phyloP scores from a whole-genome alignment of 2,329 filamentous ascomycete species.

The Annulohypoxylon truncatum region DNA sequence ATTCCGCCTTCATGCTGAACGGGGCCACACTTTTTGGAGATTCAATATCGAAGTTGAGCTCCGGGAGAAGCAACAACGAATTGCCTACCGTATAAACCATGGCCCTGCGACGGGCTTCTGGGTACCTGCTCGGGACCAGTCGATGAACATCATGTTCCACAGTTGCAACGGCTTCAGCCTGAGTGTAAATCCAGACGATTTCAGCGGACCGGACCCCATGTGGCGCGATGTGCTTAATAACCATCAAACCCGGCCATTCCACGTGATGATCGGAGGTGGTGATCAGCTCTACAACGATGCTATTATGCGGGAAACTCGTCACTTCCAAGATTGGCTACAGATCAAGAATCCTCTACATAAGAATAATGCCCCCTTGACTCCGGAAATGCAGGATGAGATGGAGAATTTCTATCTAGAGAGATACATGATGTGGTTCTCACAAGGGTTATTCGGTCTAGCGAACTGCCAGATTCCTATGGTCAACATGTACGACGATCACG shows the following conservation, averaged over 20 bases:
- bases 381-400: slow-evolving; percentile 87
- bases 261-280: slow-evolving; percentile 97
- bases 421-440: slow-evolving; percentile 96
- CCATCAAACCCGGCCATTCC: slow-evolving; percentile 92
- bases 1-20: slow-evolving; percentile 83
- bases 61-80: slow-evolving; percentile 78
- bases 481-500: slow-evolving; percentile 97
- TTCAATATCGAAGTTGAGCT: slow-evolving; percentile 97
- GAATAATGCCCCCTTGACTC: slow-evolving; percentile 79
- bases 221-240: slow-evolving; percentile 96
- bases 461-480: slow-evolving; percentile 97
- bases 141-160: slow-evolving; percentile 99
- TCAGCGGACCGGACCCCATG: slow-evolving; percentile 93
- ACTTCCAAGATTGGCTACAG: slow-evolving; percentile 86
- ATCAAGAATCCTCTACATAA: slow-evolving; percentile 85
- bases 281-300: slow-evolving; percentile 97
- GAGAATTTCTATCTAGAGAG: slow-evolving; percentile 89
- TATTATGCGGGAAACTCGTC: slow-evolving; percentile 77
- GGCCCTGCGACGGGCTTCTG: slow-evolving; percentile 92
- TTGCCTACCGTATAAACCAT: slow-evolving; percentile 95
- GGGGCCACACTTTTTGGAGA: slow-evolving; percentile 94
- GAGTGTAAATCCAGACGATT: slow-evolving; percentile 79
- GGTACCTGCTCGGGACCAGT: slow-evolving; percentile 84
- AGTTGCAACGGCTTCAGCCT: slow-evolving; percentile 96
- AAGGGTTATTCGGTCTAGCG: slow-evolving; percentile 92